These are phyloP conservation scores for Phialophora chinensis DNA, from an alignment of 2,329 filamentous ascomycete species.

Conservation along the genomic window DNA sequence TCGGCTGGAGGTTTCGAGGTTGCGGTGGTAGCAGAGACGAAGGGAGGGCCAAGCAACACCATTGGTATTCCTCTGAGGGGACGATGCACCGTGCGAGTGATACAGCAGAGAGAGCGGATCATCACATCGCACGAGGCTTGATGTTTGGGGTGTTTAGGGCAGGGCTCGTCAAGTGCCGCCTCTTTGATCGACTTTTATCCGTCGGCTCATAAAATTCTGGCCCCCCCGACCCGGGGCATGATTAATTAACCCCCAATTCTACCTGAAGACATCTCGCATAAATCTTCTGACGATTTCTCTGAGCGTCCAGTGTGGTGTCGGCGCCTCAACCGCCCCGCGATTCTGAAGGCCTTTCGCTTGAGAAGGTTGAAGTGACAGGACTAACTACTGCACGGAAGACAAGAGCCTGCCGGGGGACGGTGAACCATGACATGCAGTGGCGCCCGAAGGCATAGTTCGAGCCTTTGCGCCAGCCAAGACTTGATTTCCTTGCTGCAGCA, in stretches of 20 bases:
- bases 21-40: neutral
- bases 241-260: neutral
- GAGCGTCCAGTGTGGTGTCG: neutral
- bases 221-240: neutral
- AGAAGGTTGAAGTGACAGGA: neutral
- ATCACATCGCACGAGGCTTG: constrained; percentile 6
- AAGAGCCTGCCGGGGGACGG: neutral
- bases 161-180: neutral
- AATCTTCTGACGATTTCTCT: neutral
- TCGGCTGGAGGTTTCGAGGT: constrained; percentile 11
- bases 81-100: neutral
- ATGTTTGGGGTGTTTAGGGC: neutral
- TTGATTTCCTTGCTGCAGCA: neutral
- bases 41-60: neutral
- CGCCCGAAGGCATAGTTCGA: constrained; percentile 13
- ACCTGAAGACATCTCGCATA: neutral
- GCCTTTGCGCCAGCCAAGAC: neutral
- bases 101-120: neutral
- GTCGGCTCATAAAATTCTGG: neutral
- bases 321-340: too few relatives aligned
- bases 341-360: neutral
- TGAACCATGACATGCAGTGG: constrained; percentile 24
- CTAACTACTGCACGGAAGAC: constrained; percentile 10
- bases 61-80: neutral
- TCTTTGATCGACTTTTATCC: neutral